Base-by-base conservation (phyloP, 306 rosid genomes). In the Rubus parviflorus region DNA sequence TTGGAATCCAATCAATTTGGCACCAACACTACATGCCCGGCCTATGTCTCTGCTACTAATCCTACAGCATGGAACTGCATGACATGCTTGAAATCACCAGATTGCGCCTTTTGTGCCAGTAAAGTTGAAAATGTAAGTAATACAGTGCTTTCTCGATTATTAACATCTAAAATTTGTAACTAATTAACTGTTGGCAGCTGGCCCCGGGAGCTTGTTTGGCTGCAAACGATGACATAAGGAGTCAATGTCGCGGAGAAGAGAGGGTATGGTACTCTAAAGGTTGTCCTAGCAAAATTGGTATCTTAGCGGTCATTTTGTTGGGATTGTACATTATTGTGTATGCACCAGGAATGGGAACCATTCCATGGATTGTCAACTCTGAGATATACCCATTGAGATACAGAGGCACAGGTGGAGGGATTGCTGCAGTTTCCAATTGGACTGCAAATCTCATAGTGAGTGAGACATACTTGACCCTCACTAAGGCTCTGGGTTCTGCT, bases 361-460 rank as follows among this genome's bases (percentile, higher is more conserved):
- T 85, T 16, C 98, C 98, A 3, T 91, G 97, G 98, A 84, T 93
- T 67, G 83, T 93, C 67, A 91, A 89, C 84, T 87, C 93, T 0
- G 93, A 93, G 86, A 89, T 93, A 23, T 91, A 93, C 62, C 98
- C 97, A 2, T 40, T 88, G 66, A 84, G 87, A 70, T 91, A 85
- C 83, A 81, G 96, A 87, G 96, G 98, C 10, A 47, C 85, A 2
- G 93, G 95, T 25, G 98, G 98, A 72, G 96, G 97, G 17, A 87
- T 93, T 13, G 93, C 96, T 38, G 97, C 92, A 51, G 92, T 93
- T 57, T 78, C 89, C 19, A 93, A 93, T 83, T 93, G 96, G 98
- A 53, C 82, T 4, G 77, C 92, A 5, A 93, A 93, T 75, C 86
- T 89, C 76, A 68, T 93, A 7, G 91, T 91, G 54, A 89, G 91